Conservation (phyloP, 1,284 basidiomycete genomes). For the Ganoderma meredithae region DNA sequence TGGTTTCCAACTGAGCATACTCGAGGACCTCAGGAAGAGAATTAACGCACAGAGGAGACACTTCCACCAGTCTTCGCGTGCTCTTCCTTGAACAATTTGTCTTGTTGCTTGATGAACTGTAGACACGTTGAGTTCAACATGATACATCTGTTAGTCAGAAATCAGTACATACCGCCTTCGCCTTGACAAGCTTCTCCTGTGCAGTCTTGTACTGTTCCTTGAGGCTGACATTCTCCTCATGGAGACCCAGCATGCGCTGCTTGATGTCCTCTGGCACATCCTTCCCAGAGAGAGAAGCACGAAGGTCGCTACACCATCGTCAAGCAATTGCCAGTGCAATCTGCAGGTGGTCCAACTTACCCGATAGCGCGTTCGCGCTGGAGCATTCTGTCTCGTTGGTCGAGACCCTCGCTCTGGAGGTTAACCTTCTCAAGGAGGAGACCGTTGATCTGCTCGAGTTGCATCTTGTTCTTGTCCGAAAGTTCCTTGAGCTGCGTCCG, state of each 20-base stretch:
- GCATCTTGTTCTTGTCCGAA: constrained; percentile 88
- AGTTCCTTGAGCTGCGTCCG: constrained; percentile 77
- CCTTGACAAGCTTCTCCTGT: constrained; percentile 85
- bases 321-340: neutral
- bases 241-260: constrained; percentile 74
- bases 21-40: neutral
- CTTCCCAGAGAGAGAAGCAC: constrained; percentile 74
- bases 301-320: constrained; percentile 65
- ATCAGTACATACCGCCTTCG: constrained; percentile 64
- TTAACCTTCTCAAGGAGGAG: constrained; percentile 92
- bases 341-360: constrained; percentile 47
- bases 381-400: constrained; percentile 84
- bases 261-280: constrained; percentile 86
- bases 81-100: constrained; percentile 86
- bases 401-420: constrained; percentile 87
- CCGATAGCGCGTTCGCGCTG: constrained; percentile 83
- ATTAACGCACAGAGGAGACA: constrained; percentile 38
- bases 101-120: constrained; percentile 92
- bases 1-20: constrained; percentile 32
- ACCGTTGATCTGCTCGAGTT: constrained; percentile 89
- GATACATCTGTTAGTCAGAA: neutral
- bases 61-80: constrained; percentile 57
- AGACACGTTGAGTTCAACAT: constrained; percentile 14
- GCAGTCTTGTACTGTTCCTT: constrained; percentile 77
- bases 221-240: constrained; percentile 77